Conservation (phyloP, 2,329 filamentous ascomycete species). For the Sporothrix pseudoabietina region DNA sequence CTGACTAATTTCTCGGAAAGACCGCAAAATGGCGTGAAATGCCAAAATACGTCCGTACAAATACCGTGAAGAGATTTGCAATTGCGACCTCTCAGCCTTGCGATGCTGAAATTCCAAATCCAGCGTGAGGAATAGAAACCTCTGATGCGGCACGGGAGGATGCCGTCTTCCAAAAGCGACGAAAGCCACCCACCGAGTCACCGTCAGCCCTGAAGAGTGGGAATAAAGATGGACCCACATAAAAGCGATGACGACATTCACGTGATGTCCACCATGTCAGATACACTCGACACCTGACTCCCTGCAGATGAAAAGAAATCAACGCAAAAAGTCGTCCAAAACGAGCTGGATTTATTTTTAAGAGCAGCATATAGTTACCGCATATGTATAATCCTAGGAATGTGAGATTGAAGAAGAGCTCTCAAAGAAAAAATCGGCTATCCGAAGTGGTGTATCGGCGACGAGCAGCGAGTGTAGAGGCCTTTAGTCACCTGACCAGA, state of each 20-base stretch:
- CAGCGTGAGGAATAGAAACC: background rate
- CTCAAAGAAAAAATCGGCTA: too few relatives aligned
- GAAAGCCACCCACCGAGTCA: background rate
- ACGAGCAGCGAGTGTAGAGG: too few relatives aligned
- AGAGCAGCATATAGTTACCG: too few relatives aligned
- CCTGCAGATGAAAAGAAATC: too few relatives aligned
- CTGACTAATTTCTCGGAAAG: conserved; percentile 28
- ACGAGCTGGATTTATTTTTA: too few relatives aligned
- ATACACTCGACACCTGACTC: too few relatives aligned
- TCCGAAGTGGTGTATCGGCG: too few relatives aligned
- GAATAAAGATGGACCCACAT: background rate
- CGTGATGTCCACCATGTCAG: background rate
- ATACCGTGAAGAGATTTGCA: background rate
- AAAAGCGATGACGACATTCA: background rate
- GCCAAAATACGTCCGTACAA: background rate
- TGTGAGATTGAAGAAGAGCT: background rate
- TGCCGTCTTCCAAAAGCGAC: background rate
- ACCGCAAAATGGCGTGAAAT: background rate
- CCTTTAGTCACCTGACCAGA: too few relatives aligned
- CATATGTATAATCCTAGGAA: too few relatives aligned
- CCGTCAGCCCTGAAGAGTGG: background rate
- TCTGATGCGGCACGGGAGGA: background rate
- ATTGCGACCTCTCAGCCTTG: background rate
- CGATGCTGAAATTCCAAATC: background rate
- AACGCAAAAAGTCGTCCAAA: too few relatives aligned